Percentiles rank a stretch among this genome's conserved stretches.
Evolutionary conservation across 805 yeast species (phyloP).

Genomic region (Cyberlindnera japonica): DNA sequence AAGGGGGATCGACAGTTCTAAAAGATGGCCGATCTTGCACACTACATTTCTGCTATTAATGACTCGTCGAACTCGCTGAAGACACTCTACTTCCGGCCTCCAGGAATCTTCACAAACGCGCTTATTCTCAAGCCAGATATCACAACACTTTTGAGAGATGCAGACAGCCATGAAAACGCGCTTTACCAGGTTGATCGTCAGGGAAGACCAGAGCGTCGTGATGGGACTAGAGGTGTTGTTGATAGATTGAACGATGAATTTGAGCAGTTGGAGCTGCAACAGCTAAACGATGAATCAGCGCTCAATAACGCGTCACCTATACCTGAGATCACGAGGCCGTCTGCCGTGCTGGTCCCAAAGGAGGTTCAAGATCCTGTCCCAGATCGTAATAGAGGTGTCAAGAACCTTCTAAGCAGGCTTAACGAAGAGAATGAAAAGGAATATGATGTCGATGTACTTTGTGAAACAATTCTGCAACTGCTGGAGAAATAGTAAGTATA

Average conservation of each 20-base stretch:
- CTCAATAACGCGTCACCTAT: not conserved
- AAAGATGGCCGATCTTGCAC: slow-evolving; percentile 16
- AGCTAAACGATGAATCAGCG: slow-evolving; percentile 12
- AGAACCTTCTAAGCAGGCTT: slow-evolving; percentile 31
- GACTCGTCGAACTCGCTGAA: slow-evolving; percentile 19
- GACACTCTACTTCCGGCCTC: slow-evolving; percentile 44
- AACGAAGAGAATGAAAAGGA: slow-evolving; percentile 30
- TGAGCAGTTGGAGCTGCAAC: slow-evolving; percentile 29
- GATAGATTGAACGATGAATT: slow-evolving; percentile 35
- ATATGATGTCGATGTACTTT: slow-evolving; percentile 41
- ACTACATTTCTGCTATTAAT: slow-evolving; percentile 12
- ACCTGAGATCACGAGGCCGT: slow-evolving; percentile 9
- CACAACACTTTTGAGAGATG: slow-evolving; percentile 56
- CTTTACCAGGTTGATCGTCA: slow-evolving; percentile 41
- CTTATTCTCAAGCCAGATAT: slow-evolving; percentile 48
- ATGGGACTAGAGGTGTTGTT: slow-evolving; percentile 42
- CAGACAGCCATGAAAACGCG: slow-evolving; percentile 47
- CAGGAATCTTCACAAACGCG: slow-evolving; percentile 67
- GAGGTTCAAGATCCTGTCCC: slow-evolving; percentile 10
- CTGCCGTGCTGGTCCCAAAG: slow-evolving; percentile 26
- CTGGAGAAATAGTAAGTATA: slow-evolving; percentile 26
- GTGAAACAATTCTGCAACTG: slow-evolving; percentile 38
- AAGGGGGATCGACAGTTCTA: not conserved
- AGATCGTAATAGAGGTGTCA: slow-evolving; percentile 28
- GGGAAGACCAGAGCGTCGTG: slow-evolving; percentile 43